Conservation (phyloP, 169 alveolate genomes). For the Plasmodium cynomolgi region DNA sequence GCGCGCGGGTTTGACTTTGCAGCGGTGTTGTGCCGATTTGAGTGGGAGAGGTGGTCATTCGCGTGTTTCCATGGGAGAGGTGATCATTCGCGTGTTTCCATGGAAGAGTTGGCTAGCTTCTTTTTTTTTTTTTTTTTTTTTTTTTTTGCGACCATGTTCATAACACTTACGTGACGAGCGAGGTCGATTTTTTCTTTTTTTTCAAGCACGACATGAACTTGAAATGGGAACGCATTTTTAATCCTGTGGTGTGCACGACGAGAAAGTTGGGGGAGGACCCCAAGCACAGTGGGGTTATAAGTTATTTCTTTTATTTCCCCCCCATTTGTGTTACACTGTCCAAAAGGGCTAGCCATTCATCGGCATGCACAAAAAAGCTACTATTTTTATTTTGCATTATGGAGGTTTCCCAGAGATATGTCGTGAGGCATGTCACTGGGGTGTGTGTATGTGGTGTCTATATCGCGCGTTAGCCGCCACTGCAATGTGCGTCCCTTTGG, state of each 20-base stretch:
- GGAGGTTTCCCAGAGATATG: background rate
- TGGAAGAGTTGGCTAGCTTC: background rate
- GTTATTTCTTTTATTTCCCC: background rate
- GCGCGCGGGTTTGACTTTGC: background rate
- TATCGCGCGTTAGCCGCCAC: background rate
- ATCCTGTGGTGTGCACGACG: background rate
- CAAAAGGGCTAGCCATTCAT: background rate
- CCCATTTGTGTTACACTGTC: background rate
- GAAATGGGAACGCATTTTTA: background rate
- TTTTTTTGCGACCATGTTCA: background rate
- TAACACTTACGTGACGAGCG: background rate
- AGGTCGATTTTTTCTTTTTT: background rate
- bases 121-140: slow-evolving; percentile 1
- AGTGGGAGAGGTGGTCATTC: background rate
- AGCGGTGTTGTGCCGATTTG: background rate
- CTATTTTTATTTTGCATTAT: no score
- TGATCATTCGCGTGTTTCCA: background rate
- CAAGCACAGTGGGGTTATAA: background rate
- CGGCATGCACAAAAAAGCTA: background rate
- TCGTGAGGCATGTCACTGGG: background rate
- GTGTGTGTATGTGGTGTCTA: background rate
- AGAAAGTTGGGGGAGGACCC: background rate
- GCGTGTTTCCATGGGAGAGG: background rate
- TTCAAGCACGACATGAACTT: background rate
- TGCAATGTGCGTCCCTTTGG: background rate